Base-by-base conservation (phyloP, 129 eudicot genomes). In the Centrapalus pauciflorus region DNA sequence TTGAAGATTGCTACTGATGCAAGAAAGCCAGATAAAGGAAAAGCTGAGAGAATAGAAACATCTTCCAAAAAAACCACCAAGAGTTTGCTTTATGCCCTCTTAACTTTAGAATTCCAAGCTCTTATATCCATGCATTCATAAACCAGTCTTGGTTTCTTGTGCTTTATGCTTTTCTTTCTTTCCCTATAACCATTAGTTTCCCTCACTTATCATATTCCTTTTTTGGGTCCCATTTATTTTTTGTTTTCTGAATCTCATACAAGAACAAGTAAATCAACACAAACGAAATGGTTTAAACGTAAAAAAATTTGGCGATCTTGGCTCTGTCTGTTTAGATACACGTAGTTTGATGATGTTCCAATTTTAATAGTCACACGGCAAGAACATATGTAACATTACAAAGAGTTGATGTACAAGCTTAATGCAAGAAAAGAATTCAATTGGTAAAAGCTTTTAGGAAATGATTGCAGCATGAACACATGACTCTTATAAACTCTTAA, bases 131-230 rank as follows among this genome's bases (percentile, higher is more conserved):
- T 85, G 85, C 77, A 78, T 62, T 32, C 61, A 66, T 80, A 74
- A 69, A 38, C 50, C 38, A 66, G 82, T 80, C 87, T 67, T 79
- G 81, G 82, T 81, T 84, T 67, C 82, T 81, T 79, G 86, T 77
- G 83, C 95, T 88, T 88, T 84, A 88, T 88, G 89, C 91, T 88
- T 88, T 88, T 82, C 88, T 79, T 83, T 76, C 73, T 66, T 74
- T 74, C 79, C 67, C 67, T 24, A 66, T 45, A 74, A 54, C 67
- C 73, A 71, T 50, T 59, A 60, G 16, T 61, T 37, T 75, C 24
- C 7, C 19, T 55, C 30, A 25, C 19, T 48, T 17, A 6, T 17
- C 13, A 55, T 25, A 11, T 67, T 46, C 46, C 13, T 19, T 14
- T 25, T 33, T 1, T 28, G 67, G 79, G 62, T 55, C 79, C 60